Evolutionary conservation across 768 basidiomycete genomes (phyloP), one percentile per base, ranked within the genome.

Genomic region (Tephrocybe sp.): DNA sequence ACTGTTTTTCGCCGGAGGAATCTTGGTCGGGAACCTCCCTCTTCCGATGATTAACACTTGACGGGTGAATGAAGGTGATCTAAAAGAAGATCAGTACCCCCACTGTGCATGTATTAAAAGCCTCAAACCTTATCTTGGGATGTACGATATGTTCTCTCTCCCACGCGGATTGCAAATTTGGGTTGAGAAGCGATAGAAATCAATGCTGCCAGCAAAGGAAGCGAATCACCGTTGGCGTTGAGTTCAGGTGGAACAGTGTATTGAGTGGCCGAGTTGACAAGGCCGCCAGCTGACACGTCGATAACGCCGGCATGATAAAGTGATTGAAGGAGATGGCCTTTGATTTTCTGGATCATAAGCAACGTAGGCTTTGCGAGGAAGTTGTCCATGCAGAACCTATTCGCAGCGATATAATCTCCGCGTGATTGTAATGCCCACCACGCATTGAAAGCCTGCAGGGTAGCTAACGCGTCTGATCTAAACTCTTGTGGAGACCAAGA

Each of bases 321-420:
- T 1, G 87, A 76, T 60, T 86, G 84, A 31, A 94, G 64, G 26
- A 98, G 71, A 54, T 94, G 91, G 1, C 69, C 71, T 66, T 89
- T 88, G 61, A 93, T 79, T 69, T 87, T 89, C 56, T 87, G 80
- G 42, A 97, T 88, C 64, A 85, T 74, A 16, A 92, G 68, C 42
- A 97, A 67, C 0, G 89, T 91, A n/a, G 89, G 84, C 62, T 89
- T 92, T 22, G 86, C 83, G 46, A 97, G 74, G 76, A 96, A 97
- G 65, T 96, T 97, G 28, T 92, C 86, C 32, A 69, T 62, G 66
- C 86, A 88, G 68, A 96, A 96, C 25, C 78, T 68, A 63, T 87
- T 88, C 21, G 91, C 92, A 2, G 73, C 63, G 21, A 64, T 60
- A 60, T 83, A 87, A 19, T 88, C 78, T 26, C 88, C 84, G 25